phyloP scores from a whole-genome alignment of 495 filamentous ascomycete species.

The Cercophora newfieldiana region DNA sequence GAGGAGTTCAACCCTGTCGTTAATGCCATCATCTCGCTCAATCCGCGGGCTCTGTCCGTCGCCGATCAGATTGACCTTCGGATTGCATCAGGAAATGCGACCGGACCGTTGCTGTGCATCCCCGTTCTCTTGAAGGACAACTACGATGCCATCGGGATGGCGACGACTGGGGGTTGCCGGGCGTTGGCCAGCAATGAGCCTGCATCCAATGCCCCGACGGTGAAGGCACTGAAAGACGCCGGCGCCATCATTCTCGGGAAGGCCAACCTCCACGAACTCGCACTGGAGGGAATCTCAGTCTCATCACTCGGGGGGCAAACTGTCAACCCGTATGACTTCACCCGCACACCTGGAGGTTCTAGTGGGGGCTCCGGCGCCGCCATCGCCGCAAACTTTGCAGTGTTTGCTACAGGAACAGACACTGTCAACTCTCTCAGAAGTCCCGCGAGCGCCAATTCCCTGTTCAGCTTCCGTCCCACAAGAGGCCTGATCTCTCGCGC shows the following conservation, averaged over 20 bases:
- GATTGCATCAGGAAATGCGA: constrained; percentile 45
- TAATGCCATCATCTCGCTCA: constrained; percentile 58
- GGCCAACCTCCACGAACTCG: constrained; percentile 64
- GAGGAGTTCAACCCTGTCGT: constrained; percentile 55
- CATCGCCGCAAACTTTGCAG: constrained; percentile 57
- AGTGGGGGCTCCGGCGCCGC: constrained; percentile 64
- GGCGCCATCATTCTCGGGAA: constrained; percentile 69
- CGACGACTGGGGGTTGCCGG: constrained; percentile 55
- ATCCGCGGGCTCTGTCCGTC: constrained; percentile 47
- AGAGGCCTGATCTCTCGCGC: constrained; percentile 52
- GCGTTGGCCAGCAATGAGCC: constrained; percentile 50
- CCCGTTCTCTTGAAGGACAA: constrained; percentile 67
- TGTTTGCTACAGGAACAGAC: constrained; percentile 62
- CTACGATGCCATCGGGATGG: constrained; percentile 52
- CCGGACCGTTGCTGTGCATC: constrained; percentile 55
- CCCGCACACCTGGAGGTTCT: constrained; percentile 63
- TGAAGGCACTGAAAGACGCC: constrained; percentile 50
- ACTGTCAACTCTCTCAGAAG: constrained; percentile 64
- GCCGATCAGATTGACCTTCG: constrained; percentile 50
- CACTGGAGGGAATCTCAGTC: constrained; percentile 60
- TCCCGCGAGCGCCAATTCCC: constrained; percentile 60
- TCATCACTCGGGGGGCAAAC: constrained; percentile 64
- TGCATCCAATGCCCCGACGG: constrained; percentile 48
- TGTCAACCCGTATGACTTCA: constrained; percentile 61
- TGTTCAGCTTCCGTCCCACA: constrained; percentile 63